Base-by-base conservation (phyloP, 768 basidiomycete genomes). In the Leccinellum albellum region DNA sequence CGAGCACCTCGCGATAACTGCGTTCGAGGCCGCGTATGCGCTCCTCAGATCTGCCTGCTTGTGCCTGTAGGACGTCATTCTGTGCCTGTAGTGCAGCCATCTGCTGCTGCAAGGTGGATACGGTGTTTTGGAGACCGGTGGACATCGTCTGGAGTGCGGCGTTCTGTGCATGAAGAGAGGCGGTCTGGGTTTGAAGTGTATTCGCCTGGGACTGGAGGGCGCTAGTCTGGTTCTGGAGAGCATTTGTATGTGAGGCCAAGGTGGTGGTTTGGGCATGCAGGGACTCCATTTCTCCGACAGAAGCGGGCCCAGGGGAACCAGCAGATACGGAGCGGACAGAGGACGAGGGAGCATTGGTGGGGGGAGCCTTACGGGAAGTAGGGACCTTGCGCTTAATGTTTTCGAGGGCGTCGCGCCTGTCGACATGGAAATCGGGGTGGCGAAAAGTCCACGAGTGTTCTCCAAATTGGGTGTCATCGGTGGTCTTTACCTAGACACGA, bases 401-500 rank as follows among this genome's bases (percentile, higher is more conserved):
- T 69, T 86, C 85, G 55, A 86, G 78, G 10, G 76, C 78, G 48
- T 82, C 79, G 23, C 78, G 77, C 44, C 79, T 73, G 63, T 82
- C 80, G 17, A 78, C 71, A 60, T 78, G 79, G 58, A 80, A 81
- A 60, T 80, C 79, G 17, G 79, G 79, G 53, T 81, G 79, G n/a
- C 77, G 75, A 60, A 81, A 81, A 1, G 78, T 82, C 79, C 79
- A 81, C 35, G 76, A 70, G 60, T 84, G 82, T 60, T 84, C 83
- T 55, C 83, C 82, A 56, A 79, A 91, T 60, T 85, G 82, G 68
- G 83, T 78, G 63, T 91, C 91, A 61, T 94, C 93, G 2, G 85
- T 86, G 65, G 90, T 92, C 73, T 94, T 95, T 61, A 94, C 85
- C 79, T 78, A 57, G 48, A 57, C 48, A 56, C 12, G 12, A 3